Percentiles rank a stretch among this genome's conserved stretches.
These are phyloP conservation scores for Sugiyamaella pinicola DNA, from an alignment of 1,139 yeast genomes.

Conservation along the genomic window DNA sequence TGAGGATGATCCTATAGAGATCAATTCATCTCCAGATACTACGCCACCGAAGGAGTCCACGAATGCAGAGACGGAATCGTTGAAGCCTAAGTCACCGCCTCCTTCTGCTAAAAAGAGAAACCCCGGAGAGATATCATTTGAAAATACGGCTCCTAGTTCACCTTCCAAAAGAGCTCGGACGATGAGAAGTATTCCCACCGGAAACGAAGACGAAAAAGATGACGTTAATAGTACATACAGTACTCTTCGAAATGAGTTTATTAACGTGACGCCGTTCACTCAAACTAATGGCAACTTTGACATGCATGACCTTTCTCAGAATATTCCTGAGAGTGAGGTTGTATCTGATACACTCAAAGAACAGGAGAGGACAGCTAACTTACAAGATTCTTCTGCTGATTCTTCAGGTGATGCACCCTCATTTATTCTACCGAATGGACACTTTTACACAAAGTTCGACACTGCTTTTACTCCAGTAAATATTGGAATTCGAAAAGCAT, in stretches of 20 bases:
- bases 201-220: background rate
- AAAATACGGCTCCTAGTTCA: background rate
- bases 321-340: conserved; percentile 23
- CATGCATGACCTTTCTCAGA: conserved; percentile 38
- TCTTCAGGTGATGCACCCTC: background rate
- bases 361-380: too few relatives aligned
- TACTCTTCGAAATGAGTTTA: conserved; percentile 25
- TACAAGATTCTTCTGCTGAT: too few relatives aligned
- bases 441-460: conserved; percentile 8
- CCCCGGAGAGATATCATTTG: conserved; percentile 9
- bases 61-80: background rate
- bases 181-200: too few relatives aligned
- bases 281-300: conserved; percentile 46
- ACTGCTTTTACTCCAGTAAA: conserved; percentile 26
- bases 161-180: conserved; percentile 8
- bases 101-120: conserved; percentile 4
- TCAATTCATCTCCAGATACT: background rate
- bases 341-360: background rate
- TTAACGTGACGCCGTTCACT: conserved; percentile 46
- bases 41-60: background rate
- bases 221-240: background rate
- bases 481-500: conserved; percentile 17
- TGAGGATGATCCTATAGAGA: conserved; percentile 24
- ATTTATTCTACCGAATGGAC: conserved; percentile 5
- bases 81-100: background rate